Percentiles rank a stretch among this genome's conserved stretches.
Conservation (phyloP, 2,329 filamentous ascomycete species). For the Tetracladium maxilliforme region DNA sequence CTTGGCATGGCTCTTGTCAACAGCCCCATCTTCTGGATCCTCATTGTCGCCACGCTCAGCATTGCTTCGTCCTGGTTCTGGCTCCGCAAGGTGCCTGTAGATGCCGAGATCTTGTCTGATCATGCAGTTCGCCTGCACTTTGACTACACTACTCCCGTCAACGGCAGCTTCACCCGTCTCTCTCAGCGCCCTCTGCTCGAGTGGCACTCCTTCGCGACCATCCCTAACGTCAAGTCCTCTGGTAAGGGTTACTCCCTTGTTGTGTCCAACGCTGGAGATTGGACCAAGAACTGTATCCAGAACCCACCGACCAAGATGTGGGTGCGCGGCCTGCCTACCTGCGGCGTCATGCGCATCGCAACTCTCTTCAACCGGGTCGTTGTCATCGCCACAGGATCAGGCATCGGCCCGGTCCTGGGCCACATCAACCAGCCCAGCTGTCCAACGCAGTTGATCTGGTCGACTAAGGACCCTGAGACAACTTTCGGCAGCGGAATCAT, state of each 20-base stretch:
- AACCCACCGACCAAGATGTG: slow-evolving; percentile 34
- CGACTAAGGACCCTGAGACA: slow-evolving; percentile 15
- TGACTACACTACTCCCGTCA: slow-evolving; percentile 24
- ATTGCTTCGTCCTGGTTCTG: slow-evolving; percentile 43
- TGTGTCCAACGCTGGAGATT: slow-evolving; percentile 42
- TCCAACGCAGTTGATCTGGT: slow-evolving; percentile 17
- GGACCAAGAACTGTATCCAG: slow-evolving; percentile 35
- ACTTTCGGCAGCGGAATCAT: slow-evolving; percentile 18
- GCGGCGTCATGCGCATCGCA: slow-evolving; percentile 18
- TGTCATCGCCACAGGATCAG: slow-evolving; percentile 21
- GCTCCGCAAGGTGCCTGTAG: slow-evolving; percentile 35
- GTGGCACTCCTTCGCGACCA: slow-evolving; percentile 44
- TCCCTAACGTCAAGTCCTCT: too few relatives aligned
- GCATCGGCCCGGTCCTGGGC: slow-evolving; percentile 20
- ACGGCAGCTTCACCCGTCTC: slow-evolving; percentile 28
- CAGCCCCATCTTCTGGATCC: slow-evolving; percentile 38
- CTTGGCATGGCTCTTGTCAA: slow-evolving; percentile 7
- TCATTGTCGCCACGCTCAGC: slow-evolving; percentile 33
- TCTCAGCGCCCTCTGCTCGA: slow-evolving; percentile 33
- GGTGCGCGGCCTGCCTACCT: slow-evolving; percentile 32
- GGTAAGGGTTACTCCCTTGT: slow-evolving; percentile 42
- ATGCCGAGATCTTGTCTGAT: slow-evolving; percentile 34
- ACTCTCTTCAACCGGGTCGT: slow-evolving; percentile 17
- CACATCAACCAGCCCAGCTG: slow-evolving; percentile 11
- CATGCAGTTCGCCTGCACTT: slow-evolving; percentile 44